Conservation (phyloP, 768 basidiomycete genomes). For the Boletus rubroflammeus region DNA sequence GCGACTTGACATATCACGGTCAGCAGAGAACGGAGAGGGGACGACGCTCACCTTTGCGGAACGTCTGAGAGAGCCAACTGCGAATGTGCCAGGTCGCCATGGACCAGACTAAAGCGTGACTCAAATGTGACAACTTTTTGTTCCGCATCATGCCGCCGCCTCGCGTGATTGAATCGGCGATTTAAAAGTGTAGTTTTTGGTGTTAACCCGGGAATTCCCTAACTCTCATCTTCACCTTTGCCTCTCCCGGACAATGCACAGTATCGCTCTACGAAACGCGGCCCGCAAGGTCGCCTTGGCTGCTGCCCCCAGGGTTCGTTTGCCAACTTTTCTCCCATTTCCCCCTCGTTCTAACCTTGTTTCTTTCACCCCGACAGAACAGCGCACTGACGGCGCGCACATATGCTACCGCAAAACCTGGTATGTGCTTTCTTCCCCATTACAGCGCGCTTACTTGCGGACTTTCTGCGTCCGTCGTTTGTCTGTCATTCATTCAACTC, state of each 20-base stretch:
- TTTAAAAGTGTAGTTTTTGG: constrained; percentile 31
- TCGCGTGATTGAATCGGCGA: constrained; percentile 28
- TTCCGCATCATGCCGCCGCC: constrained; percentile 5
- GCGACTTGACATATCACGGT: constrained; percentile 13
- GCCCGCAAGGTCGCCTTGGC: constrained; percentile 73
- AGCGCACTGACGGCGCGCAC: constrained; percentile 60
- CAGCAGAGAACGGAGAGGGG: not conserved
- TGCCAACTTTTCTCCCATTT: constrained; percentile 7
- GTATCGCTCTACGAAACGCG: constrained; percentile 82
- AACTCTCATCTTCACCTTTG: constrained; percentile 44
- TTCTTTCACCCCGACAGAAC: constrained; percentile 30
- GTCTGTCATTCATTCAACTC: constrained; percentile 21
- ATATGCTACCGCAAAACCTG: constrained; percentile 98
- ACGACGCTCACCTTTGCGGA: constrained; percentile 22
- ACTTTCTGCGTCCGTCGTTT: constrained; percentile 10
- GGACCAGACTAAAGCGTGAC: constrained; percentile 3
- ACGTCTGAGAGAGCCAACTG: constrained; percentile 24
- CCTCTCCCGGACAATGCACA: constrained; percentile 63
- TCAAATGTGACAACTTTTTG: constrained; percentile 1
- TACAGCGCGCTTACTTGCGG: constrained; percentile 2
- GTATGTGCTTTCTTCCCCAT: constrained; percentile 45
- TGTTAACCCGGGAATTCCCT: constrained; percentile 33
- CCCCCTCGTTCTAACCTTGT: constrained; percentile 5
- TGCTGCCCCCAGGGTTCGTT: constrained; percentile 58
- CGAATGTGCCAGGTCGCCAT: constrained; percentile 20